Conservation (phyloP, 2,329 filamentous ascomycete genomes). For the Alternaria angustiovoidea region DNA sequence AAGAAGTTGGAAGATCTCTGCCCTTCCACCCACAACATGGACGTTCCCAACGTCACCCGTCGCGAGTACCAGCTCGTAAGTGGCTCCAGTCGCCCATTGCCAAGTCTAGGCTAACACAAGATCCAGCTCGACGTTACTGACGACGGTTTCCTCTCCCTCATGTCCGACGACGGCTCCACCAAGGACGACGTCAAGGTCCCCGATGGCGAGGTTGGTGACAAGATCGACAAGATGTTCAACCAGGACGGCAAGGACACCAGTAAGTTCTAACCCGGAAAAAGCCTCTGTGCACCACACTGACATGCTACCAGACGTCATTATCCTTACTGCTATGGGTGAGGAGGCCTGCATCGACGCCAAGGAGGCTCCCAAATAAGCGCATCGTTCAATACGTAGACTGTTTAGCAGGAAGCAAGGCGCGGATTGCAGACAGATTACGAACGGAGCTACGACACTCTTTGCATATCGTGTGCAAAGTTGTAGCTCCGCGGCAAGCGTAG, state of each 20-base stretch:
- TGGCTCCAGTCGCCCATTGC: constrained; percentile 34
- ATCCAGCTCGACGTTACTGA: constrained; percentile 86
- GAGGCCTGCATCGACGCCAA: constrained; percentile 92
- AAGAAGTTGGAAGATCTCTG: constrained; percentile 99
- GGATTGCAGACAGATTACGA: constrained; percentile 36
- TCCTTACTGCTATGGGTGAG: constrained; percentile 96
- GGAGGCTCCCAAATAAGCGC: constrained; percentile 72
- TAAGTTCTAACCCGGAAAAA: constrained; percentile 64
- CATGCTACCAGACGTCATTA: constrained; percentile 75
- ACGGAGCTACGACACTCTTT: constrained; percentile 35
- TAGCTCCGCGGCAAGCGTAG: constrained; percentile 40
- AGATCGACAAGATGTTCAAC: constrained; percentile 81
- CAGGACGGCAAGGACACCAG: constrained; percentile 91
- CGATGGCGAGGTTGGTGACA: constrained; percentile 86
- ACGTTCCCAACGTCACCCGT: constrained; percentile 92
- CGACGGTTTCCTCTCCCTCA: constrained; percentile 93
- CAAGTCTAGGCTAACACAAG: constrained; percentile 27
- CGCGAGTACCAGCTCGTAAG: constrained; percentile 94
- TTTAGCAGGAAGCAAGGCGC: constrained; percentile 38
- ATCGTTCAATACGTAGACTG: constrained; percentile 35
- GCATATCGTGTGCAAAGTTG: constrained; percentile 34
- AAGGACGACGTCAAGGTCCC: constrained; percentile 97
- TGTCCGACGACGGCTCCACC: constrained; percentile 82
- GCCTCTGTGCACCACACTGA: constrained; percentile 24
- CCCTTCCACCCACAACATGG: constrained; percentile 97